These are phyloP conservation scores for Punica granatum DNA, from an alignment of 345 rosid species.

Conservation along the genomic window DNA sequence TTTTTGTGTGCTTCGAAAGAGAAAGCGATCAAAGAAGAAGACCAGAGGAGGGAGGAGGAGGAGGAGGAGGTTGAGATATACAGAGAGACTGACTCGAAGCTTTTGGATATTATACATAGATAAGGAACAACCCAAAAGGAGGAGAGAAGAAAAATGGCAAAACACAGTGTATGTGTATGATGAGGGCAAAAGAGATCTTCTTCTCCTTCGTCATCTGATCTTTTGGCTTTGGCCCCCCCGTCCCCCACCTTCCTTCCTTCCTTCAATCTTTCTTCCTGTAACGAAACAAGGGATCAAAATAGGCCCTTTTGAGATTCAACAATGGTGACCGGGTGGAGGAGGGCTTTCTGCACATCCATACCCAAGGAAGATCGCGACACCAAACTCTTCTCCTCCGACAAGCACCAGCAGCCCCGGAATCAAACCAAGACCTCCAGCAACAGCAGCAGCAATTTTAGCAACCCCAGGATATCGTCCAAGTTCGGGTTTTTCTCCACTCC, in stretches of 20 bases:
- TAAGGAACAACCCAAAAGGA: neutral
- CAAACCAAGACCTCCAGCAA: neutral
- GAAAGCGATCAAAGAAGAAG: neutral
- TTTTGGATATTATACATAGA: no score
- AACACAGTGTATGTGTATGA: no score
- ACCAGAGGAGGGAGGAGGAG: conserved; percentile 3
- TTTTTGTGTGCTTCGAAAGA: conserved; percentile 6
- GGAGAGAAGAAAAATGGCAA: neutral
- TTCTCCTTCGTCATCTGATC: neutral
- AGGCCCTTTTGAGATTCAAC: conserved; percentile 5
- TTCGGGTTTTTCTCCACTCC: conserved; percentile 78
- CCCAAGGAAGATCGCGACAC: conserved; percentile 34
- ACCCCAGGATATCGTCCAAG: conserved; percentile 49
- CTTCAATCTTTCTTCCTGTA: neutral
- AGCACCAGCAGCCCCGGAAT: conserved; percentile 11
- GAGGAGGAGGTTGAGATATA: neutral
- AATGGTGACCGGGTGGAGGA: conserved; percentile 80
- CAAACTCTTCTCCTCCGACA: conserved; percentile 15
- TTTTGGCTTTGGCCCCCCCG: neutral
- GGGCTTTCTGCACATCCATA: conserved; percentile 71
- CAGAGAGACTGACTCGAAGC: neutral
- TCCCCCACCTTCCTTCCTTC: conserved; percentile 6
- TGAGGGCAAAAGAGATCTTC: neutral
- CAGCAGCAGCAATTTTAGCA: conserved; percentile 8
- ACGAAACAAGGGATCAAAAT: neutral